These are phyloP conservation scores for Tolypocladium sp. DNA, from an alignment of 2,329 filamentous ascomycete genomes.

Conservation along the genomic window DNA sequence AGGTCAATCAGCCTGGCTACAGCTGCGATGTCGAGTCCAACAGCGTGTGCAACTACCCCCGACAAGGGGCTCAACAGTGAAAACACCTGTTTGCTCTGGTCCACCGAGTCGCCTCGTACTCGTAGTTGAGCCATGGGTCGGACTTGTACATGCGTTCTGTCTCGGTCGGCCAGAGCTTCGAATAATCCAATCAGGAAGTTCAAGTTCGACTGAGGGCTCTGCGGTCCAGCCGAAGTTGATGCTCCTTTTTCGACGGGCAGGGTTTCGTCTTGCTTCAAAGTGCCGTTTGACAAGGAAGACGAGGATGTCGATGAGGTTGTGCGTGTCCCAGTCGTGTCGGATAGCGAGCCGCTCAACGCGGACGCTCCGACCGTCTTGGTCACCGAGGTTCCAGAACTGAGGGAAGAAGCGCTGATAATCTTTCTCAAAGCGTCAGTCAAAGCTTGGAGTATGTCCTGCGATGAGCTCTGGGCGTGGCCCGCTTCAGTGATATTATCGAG, in stretches of 20 bases:
- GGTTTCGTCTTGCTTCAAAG: not conserved
- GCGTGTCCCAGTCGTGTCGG: not conserved
- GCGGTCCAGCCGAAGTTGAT: not conserved
- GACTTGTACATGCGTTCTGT: not conserved
- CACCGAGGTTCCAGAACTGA: not conserved
- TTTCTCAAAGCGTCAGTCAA: constrained; percentile 8
- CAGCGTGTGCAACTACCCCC: constrained; percentile 8
- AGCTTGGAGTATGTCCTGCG: constrained; percentile 4
- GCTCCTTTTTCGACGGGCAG: not conserved
- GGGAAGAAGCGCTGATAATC: not conserved
- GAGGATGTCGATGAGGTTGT: not conserved
- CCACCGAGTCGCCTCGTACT: not conserved
- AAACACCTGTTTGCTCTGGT: not conserved
- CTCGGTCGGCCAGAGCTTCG: not conserved
- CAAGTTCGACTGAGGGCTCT: not conserved
- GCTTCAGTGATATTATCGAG: not conserved
- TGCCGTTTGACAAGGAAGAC: not conserved
- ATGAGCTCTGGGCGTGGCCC: not conserved
- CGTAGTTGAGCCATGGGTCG: not conserved
- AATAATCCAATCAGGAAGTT: not conserved
- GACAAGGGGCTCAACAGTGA: constrained; percentile 10
- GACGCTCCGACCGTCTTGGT: not conserved
- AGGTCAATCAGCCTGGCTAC: constrained; percentile 12
- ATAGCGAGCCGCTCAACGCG: not conserved
- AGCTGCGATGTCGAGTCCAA: constrained; percentile 7